Conservation (phyloP, 202 grass and related monocot species). For the Miscanthus sacchariflorus region DNA sequence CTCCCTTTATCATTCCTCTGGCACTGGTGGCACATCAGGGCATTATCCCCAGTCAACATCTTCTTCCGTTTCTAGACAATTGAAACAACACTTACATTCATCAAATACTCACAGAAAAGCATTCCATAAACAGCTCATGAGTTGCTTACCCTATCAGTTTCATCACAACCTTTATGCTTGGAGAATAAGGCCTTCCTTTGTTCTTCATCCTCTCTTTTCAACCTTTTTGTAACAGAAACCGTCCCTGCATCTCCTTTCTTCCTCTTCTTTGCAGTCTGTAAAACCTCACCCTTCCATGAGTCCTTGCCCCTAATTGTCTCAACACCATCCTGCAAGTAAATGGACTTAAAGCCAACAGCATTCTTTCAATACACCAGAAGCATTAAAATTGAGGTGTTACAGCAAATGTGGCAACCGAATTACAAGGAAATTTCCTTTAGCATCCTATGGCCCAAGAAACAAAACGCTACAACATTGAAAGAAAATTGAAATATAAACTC, state of each 20-base stretch:
- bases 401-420: background rate
- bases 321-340: conserved; percentile 14
- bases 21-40: conserved; percentile 85
- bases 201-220: conserved; percentile 9
- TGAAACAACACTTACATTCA: conserved; percentile 21
- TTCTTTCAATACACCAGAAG: background rate
- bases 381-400: background rate
- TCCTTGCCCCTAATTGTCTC: background rate
- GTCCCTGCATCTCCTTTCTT: background rate
- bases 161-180: conserved; percentile 19
- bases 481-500: background rate
- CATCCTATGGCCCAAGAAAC: background rate
- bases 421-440: background rate
- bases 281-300: conserved; percentile 6
- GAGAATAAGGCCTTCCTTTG: conserved; percentile 16
- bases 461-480: background rate
- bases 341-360: background rate
- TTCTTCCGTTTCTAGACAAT: conserved; percentile 56
- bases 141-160: conserved; percentile 37
- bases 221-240: background rate
- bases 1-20: conserved; percentile 77
- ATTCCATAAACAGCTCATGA: conserved; percentile 10
- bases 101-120: background rate
- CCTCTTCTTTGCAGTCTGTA: conserved; percentile 10
- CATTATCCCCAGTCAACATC: conserved; percentile 55